Evolutionary conservation across 306 rosid species (phyloP).

Genomic region (Lathyrus sativus): DNA sequence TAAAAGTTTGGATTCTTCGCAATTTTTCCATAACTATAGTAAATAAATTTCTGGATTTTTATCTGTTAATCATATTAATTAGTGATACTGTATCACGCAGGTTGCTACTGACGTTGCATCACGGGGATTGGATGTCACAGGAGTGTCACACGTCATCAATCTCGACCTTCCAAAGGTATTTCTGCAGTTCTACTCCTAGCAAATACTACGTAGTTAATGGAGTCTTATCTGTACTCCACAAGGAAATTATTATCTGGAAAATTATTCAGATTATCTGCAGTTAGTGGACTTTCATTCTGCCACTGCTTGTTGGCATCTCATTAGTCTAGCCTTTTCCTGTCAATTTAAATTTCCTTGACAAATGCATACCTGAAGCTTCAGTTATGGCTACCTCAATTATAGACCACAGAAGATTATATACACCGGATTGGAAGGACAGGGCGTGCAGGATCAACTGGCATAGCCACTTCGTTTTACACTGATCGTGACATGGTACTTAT

Average conservation of each 20-base stretch:
- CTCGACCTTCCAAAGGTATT: constrained; percentile 93
- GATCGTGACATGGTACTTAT: constrained; percentile 72
- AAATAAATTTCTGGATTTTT: not conserved
- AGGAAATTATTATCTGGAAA: constrained; percentile 33
- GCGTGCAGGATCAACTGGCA: constrained; percentile 86
- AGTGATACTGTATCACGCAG: constrained; percentile 44
- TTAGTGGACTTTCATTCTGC: constrained; percentile 44
- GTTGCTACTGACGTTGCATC: constrained; percentile 95
- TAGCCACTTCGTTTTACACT: constrained; percentile 74
- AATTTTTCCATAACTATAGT: constrained; percentile 8
- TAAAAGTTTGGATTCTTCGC: not conserved
- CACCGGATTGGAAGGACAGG: constrained; percentile 95
- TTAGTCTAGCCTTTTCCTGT: constrained; percentile 53
- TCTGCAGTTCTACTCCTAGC: constrained; percentile 21
- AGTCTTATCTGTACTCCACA: constrained; percentile 32
- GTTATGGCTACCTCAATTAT: constrained; percentile 80
- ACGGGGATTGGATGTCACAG: constrained; percentile 91
- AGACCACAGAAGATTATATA: constrained; percentile 95
- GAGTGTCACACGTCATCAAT: constrained; percentile 86
- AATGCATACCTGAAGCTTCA: constrained; percentile 72
- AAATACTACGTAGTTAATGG: constrained; percentile 26
- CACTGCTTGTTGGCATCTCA: constrained; percentile 48
- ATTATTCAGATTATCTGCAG: constrained; percentile 4
- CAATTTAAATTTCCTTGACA: constrained; percentile 56
- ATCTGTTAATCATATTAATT: constrained; percentile 10